phyloP scores from a whole-genome alignment of 345 rosid genomes.

The Murraya paniculata region DNA sequence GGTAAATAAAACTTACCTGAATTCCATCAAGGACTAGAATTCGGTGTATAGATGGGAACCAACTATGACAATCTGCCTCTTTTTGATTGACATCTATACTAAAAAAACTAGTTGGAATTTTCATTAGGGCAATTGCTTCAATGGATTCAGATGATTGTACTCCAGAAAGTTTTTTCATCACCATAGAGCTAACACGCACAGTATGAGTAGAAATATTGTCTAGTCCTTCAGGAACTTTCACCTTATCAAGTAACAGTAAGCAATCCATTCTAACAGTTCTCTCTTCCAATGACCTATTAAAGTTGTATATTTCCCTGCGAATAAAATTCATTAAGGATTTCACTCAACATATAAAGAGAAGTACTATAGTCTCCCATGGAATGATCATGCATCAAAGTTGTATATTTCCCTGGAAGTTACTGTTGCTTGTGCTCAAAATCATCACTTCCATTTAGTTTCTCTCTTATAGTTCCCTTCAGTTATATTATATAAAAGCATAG shows the following conservation, averaged over 20 bases:
- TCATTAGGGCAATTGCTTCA: conserved; percentile 80
- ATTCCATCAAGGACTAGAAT: conserved; percentile 85
- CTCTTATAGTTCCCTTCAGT: background rate
- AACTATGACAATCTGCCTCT: conserved; percentile 38
- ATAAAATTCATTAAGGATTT: background rate
- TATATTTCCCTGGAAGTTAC: background rate
- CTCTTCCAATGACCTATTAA: conserved; percentile 37
- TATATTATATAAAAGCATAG: background rate
- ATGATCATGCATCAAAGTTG: no score
- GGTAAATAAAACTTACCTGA: conserved; percentile 46
- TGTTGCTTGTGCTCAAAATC: background rate
- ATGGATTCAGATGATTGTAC: conserved; percentile 71
- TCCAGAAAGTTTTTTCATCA: conserved; percentile 85
- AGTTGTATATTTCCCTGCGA: conserved; percentile 67
- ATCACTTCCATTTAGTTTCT: background rate
- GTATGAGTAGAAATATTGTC: conserved; percentile 29
- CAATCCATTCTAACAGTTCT: conserved; percentile 45
- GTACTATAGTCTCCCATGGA: background rate
- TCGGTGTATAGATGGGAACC: conserved; percentile 66
- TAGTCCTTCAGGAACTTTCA: conserved; percentile 51
- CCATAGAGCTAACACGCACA: conserved; percentile 53
- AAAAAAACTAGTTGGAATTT: conserved; percentile 57
- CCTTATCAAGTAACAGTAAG: conserved; percentile 59
- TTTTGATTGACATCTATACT: conserved; percentile 30
- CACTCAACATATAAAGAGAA: background rate